Evolutionary conservation across 306 rosid species (phyloP), one percentile per base, ranked within the genome.

Genomic region (Ceratonia siliqua): DNA sequence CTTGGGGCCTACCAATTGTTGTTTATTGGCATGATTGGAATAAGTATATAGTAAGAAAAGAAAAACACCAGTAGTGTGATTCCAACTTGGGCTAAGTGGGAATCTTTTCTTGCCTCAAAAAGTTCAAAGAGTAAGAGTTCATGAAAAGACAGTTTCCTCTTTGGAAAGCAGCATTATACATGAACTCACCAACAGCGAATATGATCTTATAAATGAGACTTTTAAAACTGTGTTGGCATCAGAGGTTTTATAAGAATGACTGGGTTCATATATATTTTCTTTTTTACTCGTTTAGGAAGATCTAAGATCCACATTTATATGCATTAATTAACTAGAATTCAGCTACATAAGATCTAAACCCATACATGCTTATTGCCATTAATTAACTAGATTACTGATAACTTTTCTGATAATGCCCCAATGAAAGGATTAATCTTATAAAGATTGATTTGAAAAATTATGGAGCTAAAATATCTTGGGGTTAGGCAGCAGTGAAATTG

Each of bases 21-120:
- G 77, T 68, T 52, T 75, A 21, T 53, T 15, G 24, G 55, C 42
- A 46, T 52, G 58, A 74, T 18, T 48, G 68, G 6, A 73, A 38
- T 25, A 48, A 13, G 68, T 57, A 15, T 20, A 46, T 8, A 18
- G 12, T 57, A 72, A 39, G 59, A 43, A 76, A 68, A 49, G 42
- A 73, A 54, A 25, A 48, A 39, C 50, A 66, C 49, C 36, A 57
- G 58, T 27, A 43, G 3, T 9, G n/a, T 27, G 24, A 30, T 17
- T 55, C 30, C 64, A 55, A 79, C 18, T 56, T 62, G 49, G 41
- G 77, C 54, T 41, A 53, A 41, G 13, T 61, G 57, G 20, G 6
- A 69, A 25, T 75, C 57, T 20, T 70, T 62, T 79, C 62, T 24
- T 55, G 32, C 63, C 62, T 46, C 53, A 25, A 68, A 79, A 79